These are phyloP conservation scores for Coemansia guatemalensis DNA, from an alignment of 192 early-diverging fungal genomes.

Conservation along the genomic window DNA sequence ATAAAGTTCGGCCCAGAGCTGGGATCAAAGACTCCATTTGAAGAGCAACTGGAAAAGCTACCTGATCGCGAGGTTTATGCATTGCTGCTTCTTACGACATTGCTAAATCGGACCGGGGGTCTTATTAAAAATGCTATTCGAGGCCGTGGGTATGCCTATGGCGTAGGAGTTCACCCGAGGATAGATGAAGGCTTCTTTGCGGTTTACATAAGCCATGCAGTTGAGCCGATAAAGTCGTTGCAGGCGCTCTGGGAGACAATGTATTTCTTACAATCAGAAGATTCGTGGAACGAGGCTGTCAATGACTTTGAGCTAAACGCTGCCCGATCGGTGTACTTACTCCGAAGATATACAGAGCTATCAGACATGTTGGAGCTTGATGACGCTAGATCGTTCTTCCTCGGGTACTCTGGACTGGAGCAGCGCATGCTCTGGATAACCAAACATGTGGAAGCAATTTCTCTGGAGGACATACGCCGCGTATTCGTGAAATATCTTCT, in stretches of 20 bases:
- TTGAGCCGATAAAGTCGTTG: conserved; percentile 40
- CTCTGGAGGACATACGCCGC: conserved; percentile 24
- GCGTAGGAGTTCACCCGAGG: conserved; percentile 40
- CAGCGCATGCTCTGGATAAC: conserved; percentile 37
- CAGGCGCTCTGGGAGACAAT: conserved; percentile 44
- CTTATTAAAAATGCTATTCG: conserved; percentile 81
- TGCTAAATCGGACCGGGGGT: conserved; percentile 75
- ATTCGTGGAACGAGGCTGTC: conserved; percentile 30
- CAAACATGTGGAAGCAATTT: conserved; percentile 32
- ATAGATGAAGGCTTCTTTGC: conserved; percentile 31
- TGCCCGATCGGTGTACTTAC: conserved; percentile 29
- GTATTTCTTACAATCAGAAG: conserved; percentile 18
- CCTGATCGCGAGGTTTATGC: conserved; percentile 36
- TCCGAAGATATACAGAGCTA: conserved; percentile 23
- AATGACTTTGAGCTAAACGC: conserved; percentile 45
- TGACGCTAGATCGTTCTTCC: conserved; percentile 29
- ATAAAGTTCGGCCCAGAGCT: conserved; percentile 3
- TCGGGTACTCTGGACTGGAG: conserved; percentile 36
- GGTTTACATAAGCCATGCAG: conserved; percentile 49
- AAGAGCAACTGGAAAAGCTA: conserved; percentile 27
- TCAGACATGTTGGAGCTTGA: conserved; percentile 25
- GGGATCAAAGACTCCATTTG: conserved; percentile 5
- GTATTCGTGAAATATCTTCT: conserved; percentile 27
- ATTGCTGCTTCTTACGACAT: conserved; percentile 56
- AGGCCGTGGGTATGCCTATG: conserved; percentile 78